Conservation (phyloP, 1,284 basidiomycete genomes). For the Cystobasidiaceae sp. region DNA sequence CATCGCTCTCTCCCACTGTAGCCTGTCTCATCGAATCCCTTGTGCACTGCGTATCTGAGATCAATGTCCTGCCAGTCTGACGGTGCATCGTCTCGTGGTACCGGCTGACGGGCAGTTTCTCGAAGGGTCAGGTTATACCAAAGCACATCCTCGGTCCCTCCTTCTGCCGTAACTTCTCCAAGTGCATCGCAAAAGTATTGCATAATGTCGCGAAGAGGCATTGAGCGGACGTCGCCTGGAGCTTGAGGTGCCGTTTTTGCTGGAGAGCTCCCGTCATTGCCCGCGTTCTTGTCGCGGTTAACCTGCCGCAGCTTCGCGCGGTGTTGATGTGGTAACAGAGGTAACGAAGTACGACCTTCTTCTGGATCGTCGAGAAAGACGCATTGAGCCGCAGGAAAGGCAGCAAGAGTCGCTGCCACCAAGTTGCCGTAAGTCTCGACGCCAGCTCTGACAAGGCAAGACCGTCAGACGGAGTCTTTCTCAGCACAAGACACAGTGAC, state of each 20-base stretch:
- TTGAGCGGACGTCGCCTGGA: neutral
- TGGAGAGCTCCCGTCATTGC: neutral
- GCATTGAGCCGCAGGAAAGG: slow-evolving; percentile 4
- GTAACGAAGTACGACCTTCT: neutral
- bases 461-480: neutral
- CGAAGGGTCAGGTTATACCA: slow-evolving; percentile 12
- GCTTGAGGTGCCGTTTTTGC: neutral
- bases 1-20: slow-evolving; percentile 25
- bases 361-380: slow-evolving; percentile 25
- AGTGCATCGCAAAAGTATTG: slow-evolving; percentile 26
- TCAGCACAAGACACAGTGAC: neutral
- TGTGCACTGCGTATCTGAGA: slow-evolving; percentile 14
- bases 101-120: neutral
- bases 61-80: neutral
- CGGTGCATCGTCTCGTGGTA: too few relatives aligned
- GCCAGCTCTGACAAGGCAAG: slow-evolving; percentile 1
- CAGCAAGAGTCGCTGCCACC: slow-evolving; percentile 1
- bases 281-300: neutral
- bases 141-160: slow-evolving; percentile 17
- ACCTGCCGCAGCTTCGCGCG: neutral
- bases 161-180: neutral
- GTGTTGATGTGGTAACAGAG: slow-evolving; percentile 9
- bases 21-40: slow-evolving; percentile 8
- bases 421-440: slow-evolving; percentile 18
- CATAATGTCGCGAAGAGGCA: slow-evolving; percentile 3